Percentiles rank a stretch among this genome's conserved stretches.
phyloP scores from a whole-genome alignment of 1,139 yeast species.

The Protomyces macrosporus region DNA sequence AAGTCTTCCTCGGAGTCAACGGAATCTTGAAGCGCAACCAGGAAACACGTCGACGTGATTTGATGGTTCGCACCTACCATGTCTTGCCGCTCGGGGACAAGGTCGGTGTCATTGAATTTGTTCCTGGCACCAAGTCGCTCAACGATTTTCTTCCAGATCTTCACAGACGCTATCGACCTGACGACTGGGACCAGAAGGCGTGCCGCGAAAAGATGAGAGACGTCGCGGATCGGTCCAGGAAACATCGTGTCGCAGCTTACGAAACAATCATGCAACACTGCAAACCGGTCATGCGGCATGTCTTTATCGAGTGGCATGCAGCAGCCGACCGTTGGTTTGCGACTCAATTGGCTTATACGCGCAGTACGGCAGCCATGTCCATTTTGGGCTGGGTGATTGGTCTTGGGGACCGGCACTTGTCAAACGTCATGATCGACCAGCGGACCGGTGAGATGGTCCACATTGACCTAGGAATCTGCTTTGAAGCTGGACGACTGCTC shows the following conservation, averaged over 20 bases:
- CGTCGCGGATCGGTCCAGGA: conserved; percentile 47
- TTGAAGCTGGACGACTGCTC: conserved; percentile 73
- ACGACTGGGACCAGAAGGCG: conserved; percentile 47
- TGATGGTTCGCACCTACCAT: conserved; percentile 74
- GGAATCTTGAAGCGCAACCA: conserved; percentile 55
- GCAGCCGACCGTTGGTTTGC: conserved; percentile 69
- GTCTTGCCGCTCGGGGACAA: conserved; percentile 86
- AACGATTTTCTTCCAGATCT: conserved; percentile 60
- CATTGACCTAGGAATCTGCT: conserved; percentile 92
- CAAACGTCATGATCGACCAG: conserved; percentile 77
- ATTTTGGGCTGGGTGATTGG: conserved; percentile 86
- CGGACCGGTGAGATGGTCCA: conserved; percentile 86
- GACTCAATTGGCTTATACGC: conserved; percentile 60
- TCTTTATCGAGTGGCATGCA: conserved; percentile 64
- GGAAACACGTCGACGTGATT: conserved; percentile 51
- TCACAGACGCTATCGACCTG: conserved; percentile 47
- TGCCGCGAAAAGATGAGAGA: conserved; percentile 66
- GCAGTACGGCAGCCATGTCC: conserved; percentile 79
- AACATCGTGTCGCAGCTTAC: conserved; percentile 51
- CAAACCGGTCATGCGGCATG: conserved; percentile 62
- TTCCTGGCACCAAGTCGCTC: conserved; percentile 60
- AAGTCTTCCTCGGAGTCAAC: conserved; percentile 85
- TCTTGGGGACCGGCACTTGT: conserved; percentile 90
- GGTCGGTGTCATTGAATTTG: conserved; percentile 88
- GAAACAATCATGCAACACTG: conserved; percentile 49